Conservation (phyloP, 768 basidiomycete species). For the Leccinellum albellum region DNA sequence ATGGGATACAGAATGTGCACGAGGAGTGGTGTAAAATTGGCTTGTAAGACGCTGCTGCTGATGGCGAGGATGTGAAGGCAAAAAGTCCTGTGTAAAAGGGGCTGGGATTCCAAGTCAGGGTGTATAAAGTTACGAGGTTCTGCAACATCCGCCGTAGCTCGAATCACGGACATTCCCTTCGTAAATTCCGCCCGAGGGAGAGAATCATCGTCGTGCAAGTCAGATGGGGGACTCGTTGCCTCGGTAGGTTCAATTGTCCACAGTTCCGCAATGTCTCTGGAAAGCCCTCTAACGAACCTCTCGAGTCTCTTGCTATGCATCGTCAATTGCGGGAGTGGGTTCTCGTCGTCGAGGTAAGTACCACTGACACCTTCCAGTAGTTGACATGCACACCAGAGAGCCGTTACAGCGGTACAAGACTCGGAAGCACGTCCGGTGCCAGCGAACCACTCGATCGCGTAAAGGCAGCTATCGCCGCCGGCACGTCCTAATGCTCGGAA, state of each 20-base stretch:
- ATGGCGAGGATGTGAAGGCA: slow-evolving; percentile 75
- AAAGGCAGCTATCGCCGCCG: slow-evolving; percentile 65
- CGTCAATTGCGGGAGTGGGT: slow-evolving; percentile 4
- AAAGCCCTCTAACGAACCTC: slow-evolving; percentile 61
- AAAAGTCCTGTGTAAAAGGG: slow-evolving; percentile 63
- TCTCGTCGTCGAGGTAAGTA: slow-evolving; percentile 37
- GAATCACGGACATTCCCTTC: slow-evolving; percentile 61
- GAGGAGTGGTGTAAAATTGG: slow-evolving; percentile 68
- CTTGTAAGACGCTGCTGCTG: slow-evolving; percentile 64
- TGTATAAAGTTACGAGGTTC: slow-evolving; percentile 28
- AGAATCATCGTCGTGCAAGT: slow-evolving; percentile 30
- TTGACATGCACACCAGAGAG: slow-evolving; percentile 80
- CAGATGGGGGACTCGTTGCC: slow-evolving; percentile 15
- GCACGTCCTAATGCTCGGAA: slow-evolving; percentile 68
- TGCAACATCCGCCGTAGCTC: slow-evolving; percentile 53
- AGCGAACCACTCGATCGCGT: slow-evolving; percentile 81
- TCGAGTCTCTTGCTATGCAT: slow-evolving; percentile 48
- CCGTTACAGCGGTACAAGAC: slow-evolving; percentile 52
- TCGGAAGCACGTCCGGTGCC: slow-evolving; percentile 46
- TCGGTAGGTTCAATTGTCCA: slow-evolving; percentile 55
- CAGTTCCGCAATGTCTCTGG: slow-evolving; percentile 60
- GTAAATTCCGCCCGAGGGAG: slow-evolving; percentile 53
- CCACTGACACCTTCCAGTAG: slow-evolving; percentile 70
- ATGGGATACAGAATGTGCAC: slow-evolving; percentile 82
- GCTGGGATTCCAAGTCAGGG: slow-evolving; percentile 41